A percentile compares a stretch with the other conserved stretches of the same genome.
Conservation (phyloP, 129 eudicot genomes). For the Centaurea solstitialis region DNA sequence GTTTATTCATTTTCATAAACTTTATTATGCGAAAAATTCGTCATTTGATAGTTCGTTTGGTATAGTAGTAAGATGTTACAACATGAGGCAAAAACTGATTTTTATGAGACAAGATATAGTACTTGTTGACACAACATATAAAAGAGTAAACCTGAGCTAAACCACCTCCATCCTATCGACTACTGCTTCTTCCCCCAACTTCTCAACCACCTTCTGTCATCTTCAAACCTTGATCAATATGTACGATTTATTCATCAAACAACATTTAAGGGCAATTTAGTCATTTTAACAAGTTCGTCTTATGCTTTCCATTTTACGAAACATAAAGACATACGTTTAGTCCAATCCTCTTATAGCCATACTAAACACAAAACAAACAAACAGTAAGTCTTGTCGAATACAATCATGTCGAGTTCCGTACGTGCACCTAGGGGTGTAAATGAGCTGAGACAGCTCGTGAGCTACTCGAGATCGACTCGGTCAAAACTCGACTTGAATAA, state of each 20-base stretch:
- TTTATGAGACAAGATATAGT: too few species aligned
- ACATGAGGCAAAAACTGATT: too few species aligned
- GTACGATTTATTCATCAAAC: neutral
- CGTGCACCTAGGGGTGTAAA: too few species aligned
- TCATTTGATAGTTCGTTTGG: too few species aligned
- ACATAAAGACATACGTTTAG: neutral
- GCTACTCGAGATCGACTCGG: too few species aligned
- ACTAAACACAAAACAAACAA: neutral
- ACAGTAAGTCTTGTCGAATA: neutral
- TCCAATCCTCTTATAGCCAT: neutral
- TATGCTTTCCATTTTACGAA: neutral
- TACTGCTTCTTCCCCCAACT: neutral
- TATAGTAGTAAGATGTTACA: too few species aligned
- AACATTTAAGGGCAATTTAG: neutral
- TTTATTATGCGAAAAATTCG: too few species aligned
- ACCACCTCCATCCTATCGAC: neutral
- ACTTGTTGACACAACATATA: too few species aligned
- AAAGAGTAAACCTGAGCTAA: neutral
- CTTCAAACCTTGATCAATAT: neutral
- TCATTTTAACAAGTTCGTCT: neutral
- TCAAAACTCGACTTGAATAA: too few species aligned
- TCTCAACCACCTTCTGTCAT: neutral
- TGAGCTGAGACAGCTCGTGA: too few species aligned
- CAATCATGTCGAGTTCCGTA: neutral
- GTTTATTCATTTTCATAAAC: too few species aligned